Conservation (phyloP, 2,329 filamentous ascomycete species). For the Penicillium sp. region DNA sequence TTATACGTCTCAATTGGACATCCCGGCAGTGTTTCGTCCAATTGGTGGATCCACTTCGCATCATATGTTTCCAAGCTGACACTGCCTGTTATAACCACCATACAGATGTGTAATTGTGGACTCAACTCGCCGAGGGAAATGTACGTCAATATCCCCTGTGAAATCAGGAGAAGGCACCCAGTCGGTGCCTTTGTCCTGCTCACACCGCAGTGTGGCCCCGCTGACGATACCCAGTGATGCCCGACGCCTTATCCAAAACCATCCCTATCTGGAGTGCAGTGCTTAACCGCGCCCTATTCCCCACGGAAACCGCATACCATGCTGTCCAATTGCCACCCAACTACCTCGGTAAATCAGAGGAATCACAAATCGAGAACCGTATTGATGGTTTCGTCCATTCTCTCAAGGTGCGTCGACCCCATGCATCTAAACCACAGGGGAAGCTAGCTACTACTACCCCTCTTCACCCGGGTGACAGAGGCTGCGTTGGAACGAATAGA, state of each 20-base stretch:
- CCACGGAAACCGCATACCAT: constrained; percentile 50
- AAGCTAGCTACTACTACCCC: not conserved
- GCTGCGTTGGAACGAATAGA: constrained; percentile 6
- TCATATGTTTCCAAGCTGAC: not conserved
- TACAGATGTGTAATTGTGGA: constrained; percentile 73
- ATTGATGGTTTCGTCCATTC: constrained; percentile 58
- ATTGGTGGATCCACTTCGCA: not conserved
- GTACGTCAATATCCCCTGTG: constrained; percentile 44
- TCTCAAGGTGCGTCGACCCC: constrained; percentile 39
- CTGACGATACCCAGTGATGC: constrained; percentile 63
- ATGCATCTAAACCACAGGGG: not conserved
- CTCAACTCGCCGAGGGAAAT: constrained; percentile 87
- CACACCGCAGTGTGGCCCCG: constrained; percentile 14
- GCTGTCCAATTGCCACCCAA: constrained; percentile 69
- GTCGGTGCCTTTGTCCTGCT: not conserved
- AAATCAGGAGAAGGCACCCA: not conserved
- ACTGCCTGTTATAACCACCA: not conserved
- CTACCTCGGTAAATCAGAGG: constrained; percentile 72
- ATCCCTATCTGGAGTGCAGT: constrained; percentile 92
- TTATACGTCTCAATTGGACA: not conserved
- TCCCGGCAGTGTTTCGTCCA: not conserved
- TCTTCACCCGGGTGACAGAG: constrained; percentile 5
- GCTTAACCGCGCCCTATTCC: constrained; percentile 77
- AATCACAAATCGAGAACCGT: constrained; percentile 70
- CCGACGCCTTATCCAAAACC: constrained; percentile 91